These are phyloP conservation scores for Hansenula sp. DNA, from an alignment of 1,139 yeast genomes.

Conservation along the genomic window DNA sequence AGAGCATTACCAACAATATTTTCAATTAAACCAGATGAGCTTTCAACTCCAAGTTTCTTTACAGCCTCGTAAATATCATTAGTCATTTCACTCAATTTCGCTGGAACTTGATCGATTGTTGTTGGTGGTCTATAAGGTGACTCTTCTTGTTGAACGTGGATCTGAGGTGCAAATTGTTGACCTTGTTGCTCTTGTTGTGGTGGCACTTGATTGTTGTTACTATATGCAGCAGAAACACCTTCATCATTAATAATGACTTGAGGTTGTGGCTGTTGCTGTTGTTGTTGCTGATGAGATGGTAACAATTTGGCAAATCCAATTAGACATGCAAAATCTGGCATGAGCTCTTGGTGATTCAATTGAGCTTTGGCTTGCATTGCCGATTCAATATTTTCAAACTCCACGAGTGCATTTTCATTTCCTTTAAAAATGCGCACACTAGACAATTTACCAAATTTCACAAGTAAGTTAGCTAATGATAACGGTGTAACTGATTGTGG, in stretches of 20 bases:
- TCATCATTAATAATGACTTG: background rate
- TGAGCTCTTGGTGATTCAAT: constrained; percentile 76
- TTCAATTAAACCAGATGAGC: constrained; percentile 23
- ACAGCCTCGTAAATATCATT: constrained; percentile 22
- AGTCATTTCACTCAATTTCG: constrained; percentile 12
- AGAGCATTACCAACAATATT: constrained; percentile 34
- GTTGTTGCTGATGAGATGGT: constrained; percentile 27
- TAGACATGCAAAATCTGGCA: constrained; percentile 63
- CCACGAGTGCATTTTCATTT: constrained; percentile 62
- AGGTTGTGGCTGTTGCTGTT: constrained; percentile 14
- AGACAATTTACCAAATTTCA: constrained; percentile 49
- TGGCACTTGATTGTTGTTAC: background rate
- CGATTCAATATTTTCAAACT: constrained; percentile 63
- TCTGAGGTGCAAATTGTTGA: background rate
- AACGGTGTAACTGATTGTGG: constrained; percentile 39
- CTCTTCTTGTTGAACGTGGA: constrained; percentile 1
- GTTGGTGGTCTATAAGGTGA: constrained; percentile 1
- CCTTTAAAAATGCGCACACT: constrained; percentile 55
- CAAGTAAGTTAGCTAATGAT: constrained; percentile 39
- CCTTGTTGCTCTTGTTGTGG: background rate
- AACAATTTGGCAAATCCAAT: constrained; percentile 66
- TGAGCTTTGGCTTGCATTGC: constrained; percentile 77
- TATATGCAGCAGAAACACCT: no score
- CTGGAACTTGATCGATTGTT: constrained; percentile 12
- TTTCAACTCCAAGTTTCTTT: constrained; percentile 27